These are phyloP conservation scores for Coleophoma eucalyptorum DNA, from an alignment of 2,329 filamentous ascomycete genomes.

Conservation along the genomic window DNA sequence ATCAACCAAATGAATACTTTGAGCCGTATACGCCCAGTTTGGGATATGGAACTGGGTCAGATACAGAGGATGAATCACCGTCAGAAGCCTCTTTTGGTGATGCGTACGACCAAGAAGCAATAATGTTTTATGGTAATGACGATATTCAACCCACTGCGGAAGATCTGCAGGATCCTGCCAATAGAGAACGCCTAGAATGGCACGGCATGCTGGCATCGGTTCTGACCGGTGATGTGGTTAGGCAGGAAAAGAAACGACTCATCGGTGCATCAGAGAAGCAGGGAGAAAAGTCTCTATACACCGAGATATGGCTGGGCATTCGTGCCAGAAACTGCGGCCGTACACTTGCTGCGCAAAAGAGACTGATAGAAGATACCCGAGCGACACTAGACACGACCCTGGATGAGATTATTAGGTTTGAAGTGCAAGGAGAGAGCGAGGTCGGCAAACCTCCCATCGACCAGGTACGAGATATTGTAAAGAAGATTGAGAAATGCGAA, in stretches of 20 bases:
- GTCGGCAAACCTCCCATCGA: constrained; percentile 79
- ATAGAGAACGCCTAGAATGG: constrained; percentile 91
- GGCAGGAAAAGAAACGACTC: constrained; percentile 94
- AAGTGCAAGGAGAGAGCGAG: constrained; percentile 90
- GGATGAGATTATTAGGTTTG: constrained; percentile 87
- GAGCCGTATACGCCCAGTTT: constrained; percentile 67
- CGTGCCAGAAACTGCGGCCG: constrained; percentile 81
- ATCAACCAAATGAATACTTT: constrained; percentile 46
- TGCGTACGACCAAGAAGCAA: constrained; percentile 83
- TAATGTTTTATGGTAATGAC: constrained; percentile 90
- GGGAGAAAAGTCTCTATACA: constrained; percentile 64
- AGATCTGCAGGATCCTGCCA: constrained; percentile 83
- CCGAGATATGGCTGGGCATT: constrained; percentile 83
- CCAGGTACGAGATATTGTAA: constrained; percentile 86
- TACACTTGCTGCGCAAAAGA: constrained; percentile 77
- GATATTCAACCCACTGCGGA: constrained; percentile 85
- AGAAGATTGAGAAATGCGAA: constrained; percentile 87
- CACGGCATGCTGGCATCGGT: constrained; percentile 97
- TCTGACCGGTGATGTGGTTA: constrained; percentile 91
- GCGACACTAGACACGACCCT: constrained; percentile 68
- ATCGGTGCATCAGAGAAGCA: constrained; percentile 69
- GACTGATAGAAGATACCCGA: constrained; percentile 83
- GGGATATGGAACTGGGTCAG: constrained; percentile 67
- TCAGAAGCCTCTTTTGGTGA: constrained; percentile 84
- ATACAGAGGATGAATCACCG: constrained; percentile 87